Conservation (phyloP, 2,329 filamentous ascomycete species). For the Stagonosporopsis chrysanthemi region DNA sequence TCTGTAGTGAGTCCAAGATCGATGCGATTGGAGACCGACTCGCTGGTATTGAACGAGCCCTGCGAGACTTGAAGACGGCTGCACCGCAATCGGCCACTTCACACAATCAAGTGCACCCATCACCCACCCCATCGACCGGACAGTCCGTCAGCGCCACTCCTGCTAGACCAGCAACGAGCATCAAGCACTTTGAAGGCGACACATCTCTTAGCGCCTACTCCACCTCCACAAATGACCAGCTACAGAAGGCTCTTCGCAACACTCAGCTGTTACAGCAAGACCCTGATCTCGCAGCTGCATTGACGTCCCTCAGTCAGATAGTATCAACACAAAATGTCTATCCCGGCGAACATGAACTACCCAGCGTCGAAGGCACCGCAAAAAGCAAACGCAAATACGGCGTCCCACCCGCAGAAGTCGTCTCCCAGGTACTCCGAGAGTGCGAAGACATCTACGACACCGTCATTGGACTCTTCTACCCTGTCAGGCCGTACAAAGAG, state of each 20-base stretch:
- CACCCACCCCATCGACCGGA: slow-evolving; percentile 9
- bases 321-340: slow-evolving; percentile 14
- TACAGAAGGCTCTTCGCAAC: slow-evolving; percentile 15
- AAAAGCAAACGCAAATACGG: slow-evolving; percentile 3
- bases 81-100: not conserved
- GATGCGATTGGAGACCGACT: slow-evolving; percentile 42
- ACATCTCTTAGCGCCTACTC: slow-evolving; percentile 18
- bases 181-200: slow-evolving; percentile 27
- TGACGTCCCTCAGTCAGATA: slow-evolving; percentile 21
- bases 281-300: slow-evolving; percentile 16
- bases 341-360: slow-evolving; percentile 7
- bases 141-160: slow-evolving; percentile 45
- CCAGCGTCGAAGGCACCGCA: not conserved
- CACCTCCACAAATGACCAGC: slow-evolving; percentile 16
- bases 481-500: slow-evolving; percentile 16
- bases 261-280: slow-evolving; percentile 15
- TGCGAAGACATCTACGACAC: slow-evolving; percentile 15
- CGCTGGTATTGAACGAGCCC: slow-evolving; percentile 38
- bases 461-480: slow-evolving; percentile 16
- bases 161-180: slow-evolving; percentile 36
- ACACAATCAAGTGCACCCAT: not conserved
- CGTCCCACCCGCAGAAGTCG: slow-evolving; percentile 16
- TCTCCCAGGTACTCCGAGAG: slow-evolving; percentile 17
- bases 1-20: slow-evolving; percentile 49
- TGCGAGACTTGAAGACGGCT: slow-evolving; percentile 21